Evolutionary conservation across 2,329 filamentous ascomycete genomes (phyloP).

Genomic region (Ophiostoma himal-ulmi): DNA sequence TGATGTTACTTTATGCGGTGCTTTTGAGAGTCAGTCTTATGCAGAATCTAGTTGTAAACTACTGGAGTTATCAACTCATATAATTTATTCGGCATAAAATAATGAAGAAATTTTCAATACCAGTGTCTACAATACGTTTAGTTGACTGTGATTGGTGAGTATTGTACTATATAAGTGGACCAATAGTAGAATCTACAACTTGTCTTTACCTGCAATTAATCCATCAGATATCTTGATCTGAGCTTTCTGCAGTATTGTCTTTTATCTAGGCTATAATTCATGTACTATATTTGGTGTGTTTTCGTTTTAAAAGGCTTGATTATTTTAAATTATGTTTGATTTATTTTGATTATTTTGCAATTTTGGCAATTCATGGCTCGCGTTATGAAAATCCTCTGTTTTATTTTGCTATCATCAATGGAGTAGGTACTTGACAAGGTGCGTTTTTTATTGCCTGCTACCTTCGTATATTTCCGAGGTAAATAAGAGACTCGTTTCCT

Average conservation of each 20-base stretch:
- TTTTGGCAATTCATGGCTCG: no score
- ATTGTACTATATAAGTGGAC: neutral
- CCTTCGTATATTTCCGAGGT: no score
- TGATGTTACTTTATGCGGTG: no score
- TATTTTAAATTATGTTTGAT: neutral
- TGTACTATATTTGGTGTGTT: neutral
- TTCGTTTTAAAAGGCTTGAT: neutral
- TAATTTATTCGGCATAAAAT: neutral
- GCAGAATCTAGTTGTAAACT: no score
- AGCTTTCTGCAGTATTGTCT: neutral
- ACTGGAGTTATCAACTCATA: no score
- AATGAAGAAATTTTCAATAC: neutral
- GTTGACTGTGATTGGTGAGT: neutral
- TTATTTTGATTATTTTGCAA: neutral
- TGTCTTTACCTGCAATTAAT: no score
- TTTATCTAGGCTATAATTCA: neutral
- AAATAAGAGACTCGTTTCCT: neutral
- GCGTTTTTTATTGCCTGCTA: no score
- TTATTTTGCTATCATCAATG: no score
- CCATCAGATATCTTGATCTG: neutral
- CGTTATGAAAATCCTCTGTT: no score
- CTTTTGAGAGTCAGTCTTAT: no score
- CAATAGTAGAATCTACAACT: neutral
- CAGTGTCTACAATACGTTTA: neutral
- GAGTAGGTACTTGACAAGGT: no score